These are phyloP conservation scores for Peronospora belbahrii DNA, from an alignment of 352 stramenopile species.

Conservation along the genomic window DNA sequence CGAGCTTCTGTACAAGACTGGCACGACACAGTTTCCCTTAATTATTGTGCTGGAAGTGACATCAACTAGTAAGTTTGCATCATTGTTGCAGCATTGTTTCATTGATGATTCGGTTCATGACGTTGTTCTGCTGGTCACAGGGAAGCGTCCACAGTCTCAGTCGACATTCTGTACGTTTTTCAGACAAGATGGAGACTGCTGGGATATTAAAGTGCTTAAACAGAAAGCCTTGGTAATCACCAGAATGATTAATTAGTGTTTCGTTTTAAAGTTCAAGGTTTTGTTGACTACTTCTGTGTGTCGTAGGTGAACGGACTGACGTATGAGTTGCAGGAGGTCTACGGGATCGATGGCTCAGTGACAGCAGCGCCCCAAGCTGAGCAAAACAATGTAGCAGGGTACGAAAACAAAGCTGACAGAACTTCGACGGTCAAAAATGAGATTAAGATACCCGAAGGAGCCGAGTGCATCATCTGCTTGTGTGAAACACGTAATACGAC, in stretches of 20 bases:
- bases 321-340: constrained; percentile 86
- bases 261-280: neutral
- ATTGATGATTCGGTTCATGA: constrained; percentile 1
- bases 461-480: constrained; percentile 86
- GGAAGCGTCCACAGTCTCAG: constrained; percentile 54
- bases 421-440: constrained; percentile 30
- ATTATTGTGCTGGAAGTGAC: constrained; percentile 61
- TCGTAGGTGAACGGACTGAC: constrained; percentile 54
- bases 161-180: constrained; percentile 73
- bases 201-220: constrained; percentile 73
- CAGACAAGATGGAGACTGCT: constrained; percentile 34
- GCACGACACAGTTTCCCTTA: constrained; percentile 46
- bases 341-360: constrained; percentile 72
- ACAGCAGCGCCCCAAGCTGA: constrained; percentile 39
- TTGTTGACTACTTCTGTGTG: constrained; percentile 1
- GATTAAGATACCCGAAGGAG: constrained; percentile 63
- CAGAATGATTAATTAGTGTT: neutral
- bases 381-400: constrained; percentile 16
- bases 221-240: constrained; percentile 61
- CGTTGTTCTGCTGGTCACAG: constrained; percentile 8
- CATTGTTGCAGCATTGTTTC: neutral
- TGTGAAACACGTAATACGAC: constrained; percentile 76
- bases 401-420: constrained; percentile 20
- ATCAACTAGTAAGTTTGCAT: constrained; percentile 27
- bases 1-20: constrained; percentile 43